These are phyloP conservation scores for Saccharomyces hybrid DNA, from an alignment of 1,139 yeast genomes.

Conservation along the genomic window DNA sequence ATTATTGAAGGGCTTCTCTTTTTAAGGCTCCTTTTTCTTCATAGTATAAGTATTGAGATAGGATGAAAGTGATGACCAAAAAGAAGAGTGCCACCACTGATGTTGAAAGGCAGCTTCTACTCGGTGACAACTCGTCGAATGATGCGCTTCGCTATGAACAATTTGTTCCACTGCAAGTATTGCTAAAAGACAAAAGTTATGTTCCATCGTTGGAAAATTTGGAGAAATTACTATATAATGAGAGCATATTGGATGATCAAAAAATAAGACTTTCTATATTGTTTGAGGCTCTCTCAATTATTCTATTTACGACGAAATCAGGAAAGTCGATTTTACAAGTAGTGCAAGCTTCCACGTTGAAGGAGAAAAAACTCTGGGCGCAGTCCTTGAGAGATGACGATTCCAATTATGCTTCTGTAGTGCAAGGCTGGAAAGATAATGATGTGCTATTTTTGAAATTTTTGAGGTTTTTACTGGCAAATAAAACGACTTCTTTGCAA, in stretches of 20 bases:
- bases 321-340: slow-evolving; percentile 17
- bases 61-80: background rate
- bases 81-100: background rate
- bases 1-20: background rate
- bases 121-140: background rate
- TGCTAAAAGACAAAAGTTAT: slow-evolving; percentile 9
- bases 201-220: background rate
- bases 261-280: background rate
- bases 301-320: slow-evolving; percentile 20
- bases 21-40: background rate
- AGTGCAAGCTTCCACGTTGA: slow-evolving; percentile 2
- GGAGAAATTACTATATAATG: background rate
- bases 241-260: background rate
- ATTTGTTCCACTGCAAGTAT: slow-evolving; percentile 6
- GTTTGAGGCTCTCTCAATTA: slow-evolving; percentile 15
- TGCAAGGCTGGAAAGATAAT: slow-evolving; percentile 1
- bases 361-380: slow-evolving; percentile 4
- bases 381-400: background rate
- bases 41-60: background rate
- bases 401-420: slow-evolving; percentile 1
- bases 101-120: background rate
- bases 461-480: slow-evolving; percentile 14
- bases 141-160: background rate
- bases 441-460: slow-evolving; percentile 10
- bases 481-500: slow-evolving; percentile 12